phyloP scores from a whole-genome alignment of 257 asterid species.

The Nicotiana tabacum region DNA sequence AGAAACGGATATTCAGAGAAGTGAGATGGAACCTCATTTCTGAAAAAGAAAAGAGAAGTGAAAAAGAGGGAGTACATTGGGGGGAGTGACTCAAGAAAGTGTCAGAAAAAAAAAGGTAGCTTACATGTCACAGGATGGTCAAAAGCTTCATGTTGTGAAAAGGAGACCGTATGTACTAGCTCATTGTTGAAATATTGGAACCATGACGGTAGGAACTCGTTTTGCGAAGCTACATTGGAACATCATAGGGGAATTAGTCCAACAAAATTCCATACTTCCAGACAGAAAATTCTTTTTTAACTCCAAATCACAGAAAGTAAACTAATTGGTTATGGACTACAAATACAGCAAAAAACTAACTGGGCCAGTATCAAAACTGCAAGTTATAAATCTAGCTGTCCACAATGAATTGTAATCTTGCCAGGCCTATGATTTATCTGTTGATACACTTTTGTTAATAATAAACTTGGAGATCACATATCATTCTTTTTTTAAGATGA shows the following conservation, averaged over 20 bases:
- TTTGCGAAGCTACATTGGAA: conserved; percentile 57
- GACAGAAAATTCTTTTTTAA: not conserved
- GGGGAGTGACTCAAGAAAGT: not conserved
- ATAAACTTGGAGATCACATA: not conserved
- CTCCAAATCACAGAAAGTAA: not conserved
- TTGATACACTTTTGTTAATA: not conserved
- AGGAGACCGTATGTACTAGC: conserved; percentile 69
- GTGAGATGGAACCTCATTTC: conserved; percentile 14
- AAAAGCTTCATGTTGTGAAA: conserved; percentile 95
- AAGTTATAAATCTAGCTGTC: not conserved
- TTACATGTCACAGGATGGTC: conserved; percentile 99
- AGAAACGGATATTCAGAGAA: conserved; percentile 2
- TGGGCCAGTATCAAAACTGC: not conserved
- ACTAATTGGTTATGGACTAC: conserved; percentile 4
- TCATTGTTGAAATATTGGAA: conserved; percentile 82
- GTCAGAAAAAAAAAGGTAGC: conserved; percentile 12
- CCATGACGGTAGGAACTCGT: conserved; percentile 77
- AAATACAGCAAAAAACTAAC: not conserved
- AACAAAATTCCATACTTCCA: conserved; percentile 10
- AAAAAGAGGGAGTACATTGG: not conserved
- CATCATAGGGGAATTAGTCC: conserved; percentile 22
- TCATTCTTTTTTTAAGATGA: not conserved
- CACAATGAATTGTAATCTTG: not conserved
- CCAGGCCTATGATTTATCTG: not conserved
- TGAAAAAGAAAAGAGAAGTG: conserved; percentile 11